These are phyloP conservation scores for Chromosphaera perkinsii DNA, from an alignment of 208 protist genomes.

Conservation along the genomic window DNA sequence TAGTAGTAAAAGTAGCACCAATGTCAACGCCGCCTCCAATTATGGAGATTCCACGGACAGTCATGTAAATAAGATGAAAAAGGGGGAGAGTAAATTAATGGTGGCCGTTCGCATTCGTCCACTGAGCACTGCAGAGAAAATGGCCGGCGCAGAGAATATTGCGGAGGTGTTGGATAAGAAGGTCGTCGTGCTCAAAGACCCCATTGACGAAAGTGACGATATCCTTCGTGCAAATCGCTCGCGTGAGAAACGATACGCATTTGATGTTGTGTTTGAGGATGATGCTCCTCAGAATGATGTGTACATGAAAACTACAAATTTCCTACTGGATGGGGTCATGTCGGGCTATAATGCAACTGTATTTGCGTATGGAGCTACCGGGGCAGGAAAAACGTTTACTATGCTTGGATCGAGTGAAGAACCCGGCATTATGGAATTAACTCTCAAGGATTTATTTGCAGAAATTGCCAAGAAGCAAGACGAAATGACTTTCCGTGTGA, in stretches of 20 bases:
- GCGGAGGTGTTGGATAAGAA: constrained; percentile 50
- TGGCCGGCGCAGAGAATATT: constrained; percentile 10
- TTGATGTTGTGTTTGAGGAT: constrained; percentile 66
- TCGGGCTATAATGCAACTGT: constrained; percentile 66
- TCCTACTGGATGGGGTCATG: constrained; percentile 58
- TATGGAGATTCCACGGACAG: no score
- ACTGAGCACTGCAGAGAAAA: constrained; percentile 21
- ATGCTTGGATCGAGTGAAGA: constrained; percentile 55
- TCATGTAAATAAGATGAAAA: no score
- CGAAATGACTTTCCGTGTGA: constrained; percentile 38
- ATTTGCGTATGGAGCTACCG: constrained; percentile 70
- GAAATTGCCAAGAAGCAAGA: constrained; percentile 42
- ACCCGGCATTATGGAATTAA: constrained; percentile 64
- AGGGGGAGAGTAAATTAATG: constrained; percentile 1
- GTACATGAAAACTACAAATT: constrained; percentile 37
- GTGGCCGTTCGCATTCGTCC: constrained; percentile 36
- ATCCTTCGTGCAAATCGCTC: neutral
- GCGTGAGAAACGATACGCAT: constrained; percentile 44
- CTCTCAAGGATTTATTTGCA: constrained; percentile 63
- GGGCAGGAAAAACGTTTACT: constrained; percentile 74
- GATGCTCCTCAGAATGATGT: constrained; percentile 51
- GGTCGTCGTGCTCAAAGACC: constrained; percentile 56
- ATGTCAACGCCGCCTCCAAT: no score
- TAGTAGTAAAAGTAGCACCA: no score
- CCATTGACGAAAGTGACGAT: neutral